A percentile compares a stretch with the other conserved stretches of the same genome.
These are phyloP conservation scores for Pythium dissimile DNA, from an alignment of 352 stramenopile genomes.

Conservation along the genomic window DNA sequence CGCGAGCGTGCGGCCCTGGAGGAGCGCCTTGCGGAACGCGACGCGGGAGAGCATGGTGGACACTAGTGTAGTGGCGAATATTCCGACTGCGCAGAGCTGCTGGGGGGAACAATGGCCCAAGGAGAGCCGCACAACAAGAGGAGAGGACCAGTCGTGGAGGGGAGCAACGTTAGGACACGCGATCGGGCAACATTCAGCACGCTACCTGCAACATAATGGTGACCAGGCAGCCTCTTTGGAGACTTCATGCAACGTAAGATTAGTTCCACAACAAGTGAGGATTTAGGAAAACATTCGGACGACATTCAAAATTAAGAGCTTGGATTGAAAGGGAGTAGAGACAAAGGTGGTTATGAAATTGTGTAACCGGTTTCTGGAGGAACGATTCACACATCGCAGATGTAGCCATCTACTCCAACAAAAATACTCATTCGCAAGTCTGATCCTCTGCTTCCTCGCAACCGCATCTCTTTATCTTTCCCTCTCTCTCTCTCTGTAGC, in stretches of 20 bases:
- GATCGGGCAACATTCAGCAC: background rate
- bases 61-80: background rate
- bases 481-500: too few species aligned
- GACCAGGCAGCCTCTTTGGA: too few species aligned
- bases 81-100: background rate
- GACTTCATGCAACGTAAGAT: background rate
- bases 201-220: background rate
- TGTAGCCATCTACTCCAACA: background rate
- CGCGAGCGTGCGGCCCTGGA: constrained; percentile 43
- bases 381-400: constrained; percentile 2
- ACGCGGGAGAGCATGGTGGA: constrained; percentile 69
- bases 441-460: background rate
- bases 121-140: constrained; percentile 10
- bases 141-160: constrained; percentile 19
- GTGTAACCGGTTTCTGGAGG: background rate
- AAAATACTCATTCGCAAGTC: background rate
- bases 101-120: constrained; percentile 1
- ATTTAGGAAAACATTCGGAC: background rate
- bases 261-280: background rate
- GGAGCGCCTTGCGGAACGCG: constrained; percentile 55
- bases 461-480: background rate
- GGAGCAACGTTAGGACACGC: constrained; percentile 15
- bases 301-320: background rate
- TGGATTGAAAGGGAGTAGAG: too few species aligned
- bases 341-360: too few species aligned